Evolutionary conservation across 1,139 yeast genomes (phyloP), one percentile per base, ranked within the genome.

Genomic region (Sugiyamaella castrensis): DNA sequence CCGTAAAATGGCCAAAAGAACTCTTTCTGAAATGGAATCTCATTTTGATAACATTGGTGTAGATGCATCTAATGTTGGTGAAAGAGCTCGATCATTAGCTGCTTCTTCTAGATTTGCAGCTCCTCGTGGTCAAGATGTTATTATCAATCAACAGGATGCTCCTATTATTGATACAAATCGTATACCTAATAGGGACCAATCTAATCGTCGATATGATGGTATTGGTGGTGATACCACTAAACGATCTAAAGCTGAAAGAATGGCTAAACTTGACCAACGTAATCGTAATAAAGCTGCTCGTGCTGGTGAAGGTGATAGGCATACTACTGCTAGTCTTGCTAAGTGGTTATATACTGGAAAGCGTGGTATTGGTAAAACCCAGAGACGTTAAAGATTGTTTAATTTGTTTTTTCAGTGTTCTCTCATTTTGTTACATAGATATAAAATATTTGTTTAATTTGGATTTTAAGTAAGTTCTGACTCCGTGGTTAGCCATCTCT

Each of bases 251-350:
- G 92, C 97, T 50, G 95, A 85, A 60, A 84, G 94, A 75, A 74
- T 89, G 71, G 84, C 81, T 65, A 89, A 89, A 74, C 71, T 87
- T 61, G 92, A 87, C 69, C 89, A 96, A 79, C 82, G 96, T 73
- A 95, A 87, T 66, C 82, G 98, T 75, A 88, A 91, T 73, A 84
- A 92, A 74, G 73, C 77, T 66, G 96, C 98, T 38, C 83, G 96
- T 72, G 87, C 81, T 59, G 97, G 98, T 75, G 98, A 94, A 74
- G 87, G 87, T 64, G 99, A 92, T 72, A 84, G 97, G 72, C 96
- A 88, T 68, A 76, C 82, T 52, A 80, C 91, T 53, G 92, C 87
- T 51, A 74, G 87, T 57, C 71, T 88, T 73, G 96, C 97, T 56
- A 91, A 89, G 76, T 98, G 92, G 74, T 77, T 92, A 77, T 87